phyloP scores from a whole-genome alignment of 306 rosid species.

The Elaeagnus macrophylla region DNA sequence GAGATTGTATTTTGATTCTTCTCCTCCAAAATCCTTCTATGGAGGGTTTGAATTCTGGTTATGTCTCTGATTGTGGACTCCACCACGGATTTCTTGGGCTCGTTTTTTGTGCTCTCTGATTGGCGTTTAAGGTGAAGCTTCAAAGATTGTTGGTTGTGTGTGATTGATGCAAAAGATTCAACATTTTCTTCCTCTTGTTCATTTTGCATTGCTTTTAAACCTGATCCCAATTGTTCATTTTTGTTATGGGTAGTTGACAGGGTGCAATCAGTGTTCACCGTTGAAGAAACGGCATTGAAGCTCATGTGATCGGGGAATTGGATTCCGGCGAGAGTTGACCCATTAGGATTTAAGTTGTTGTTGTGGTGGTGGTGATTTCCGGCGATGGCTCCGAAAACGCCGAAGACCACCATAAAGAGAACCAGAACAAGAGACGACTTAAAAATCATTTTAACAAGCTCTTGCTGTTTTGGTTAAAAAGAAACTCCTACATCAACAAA shows the following conservation, averaged over 20 bases:
- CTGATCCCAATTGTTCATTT: conserved; percentile 22
- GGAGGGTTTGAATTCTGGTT: conserved; percentile 76
- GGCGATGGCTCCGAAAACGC: conserved; percentile 24
- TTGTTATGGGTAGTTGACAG: conserved; percentile 22
- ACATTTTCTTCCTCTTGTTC: conserved; percentile 2
- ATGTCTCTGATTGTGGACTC: conserved; percentile 54
- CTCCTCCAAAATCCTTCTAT: conserved; percentile 51
- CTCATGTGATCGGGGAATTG: conserved; percentile 58
- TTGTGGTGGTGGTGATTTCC: conserved; percentile 27
- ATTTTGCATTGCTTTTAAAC: too few species aligned
- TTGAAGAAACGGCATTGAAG: conserved; percentile 49
- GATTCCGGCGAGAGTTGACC: conserved; percentile 59
- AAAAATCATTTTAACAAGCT: conserved; percentile 27
- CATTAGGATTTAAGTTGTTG: conserved; percentile 33
- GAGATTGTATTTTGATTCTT: conserved; percentile 76
- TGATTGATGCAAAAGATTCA: conserved; percentile 4
- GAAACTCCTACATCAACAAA: conserved; percentile 34
- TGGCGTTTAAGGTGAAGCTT: conserved; percentile 59
- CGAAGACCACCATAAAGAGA: conserved; percentile 27
- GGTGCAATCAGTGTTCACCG: conserved; percentile 44
- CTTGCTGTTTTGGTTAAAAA: conserved; percentile 24
- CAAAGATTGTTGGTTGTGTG: conserved; percentile 30
- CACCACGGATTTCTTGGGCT: conserved; percentile 36
- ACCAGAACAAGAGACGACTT: conserved; percentile 24
- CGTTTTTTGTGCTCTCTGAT: conserved; percentile 23